Percentiles rank a stretch among this genome's conserved stretches.
Conservation (phyloP, 352 stramenopile species). For the Phytopythium helicoides region DNA sequence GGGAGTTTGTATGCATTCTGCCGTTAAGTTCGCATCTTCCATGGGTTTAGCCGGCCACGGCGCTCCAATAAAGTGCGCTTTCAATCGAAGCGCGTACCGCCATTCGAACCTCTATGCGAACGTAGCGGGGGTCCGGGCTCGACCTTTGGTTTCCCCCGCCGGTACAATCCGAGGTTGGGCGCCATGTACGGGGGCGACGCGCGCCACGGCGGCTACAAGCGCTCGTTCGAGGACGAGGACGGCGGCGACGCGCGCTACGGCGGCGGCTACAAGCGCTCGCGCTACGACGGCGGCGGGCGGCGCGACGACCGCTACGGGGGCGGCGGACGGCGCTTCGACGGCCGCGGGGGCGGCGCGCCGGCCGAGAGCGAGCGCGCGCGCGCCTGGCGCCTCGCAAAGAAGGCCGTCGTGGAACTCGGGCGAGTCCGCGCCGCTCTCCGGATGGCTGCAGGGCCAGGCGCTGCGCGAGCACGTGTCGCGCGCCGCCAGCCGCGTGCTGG, state of each 20-base stretch:
- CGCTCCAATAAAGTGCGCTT: no score
- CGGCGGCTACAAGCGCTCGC: constrained; percentile 58
- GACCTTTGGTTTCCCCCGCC: no score
- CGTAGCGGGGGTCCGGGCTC: no score
- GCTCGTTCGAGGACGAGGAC: constrained; percentile 57
- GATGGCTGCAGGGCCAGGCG: constrained; percentile 23
- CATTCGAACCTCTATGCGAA: no score
- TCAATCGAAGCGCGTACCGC: no score
- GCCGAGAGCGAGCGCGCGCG: constrained; percentile 67
- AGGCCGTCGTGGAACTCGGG: constrained; percentile 70
- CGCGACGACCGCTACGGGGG: constrained; percentile 26
- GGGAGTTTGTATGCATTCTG: no score
- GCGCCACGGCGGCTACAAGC: constrained; percentile 41
- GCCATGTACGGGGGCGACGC: constrained; percentile 12
- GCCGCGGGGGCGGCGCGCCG: constrained; percentile 1
- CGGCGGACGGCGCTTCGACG: constrained; percentile 19
- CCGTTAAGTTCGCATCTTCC: no score
- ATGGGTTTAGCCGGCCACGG: no score
- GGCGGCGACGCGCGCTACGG: constrained; percentile 21
- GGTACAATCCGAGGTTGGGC: no score
- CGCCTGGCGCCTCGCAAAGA: constrained; percentile 71
- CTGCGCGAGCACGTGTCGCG: constrained; percentile 51
- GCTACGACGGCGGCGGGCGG: constrained; percentile 34
- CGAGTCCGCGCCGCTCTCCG: constrained; percentile 29
- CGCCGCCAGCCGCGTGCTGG: constrained; percentile 35